Conservation (phyloP, 2,329 filamentous ascomycete genomes). For the Sarocladium strictum region DNA sequence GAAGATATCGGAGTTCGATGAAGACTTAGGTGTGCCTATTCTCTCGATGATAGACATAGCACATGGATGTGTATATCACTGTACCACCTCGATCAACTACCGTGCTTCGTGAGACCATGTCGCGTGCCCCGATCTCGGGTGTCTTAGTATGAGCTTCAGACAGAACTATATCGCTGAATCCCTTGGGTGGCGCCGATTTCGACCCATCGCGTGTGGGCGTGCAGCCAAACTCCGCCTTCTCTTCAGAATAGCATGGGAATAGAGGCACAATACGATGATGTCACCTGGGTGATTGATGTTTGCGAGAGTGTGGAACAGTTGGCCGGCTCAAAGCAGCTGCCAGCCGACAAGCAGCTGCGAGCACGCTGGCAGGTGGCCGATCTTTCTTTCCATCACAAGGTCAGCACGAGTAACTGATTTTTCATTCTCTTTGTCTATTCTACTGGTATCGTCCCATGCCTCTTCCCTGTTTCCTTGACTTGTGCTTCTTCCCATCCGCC, state of each 20-base stretch:
- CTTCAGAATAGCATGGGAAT: no score
- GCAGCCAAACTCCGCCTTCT: no score
- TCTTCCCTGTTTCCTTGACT: neutral
- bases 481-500: neutral
- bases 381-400: neutral
- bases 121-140: neutral
- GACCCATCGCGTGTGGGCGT: no score
- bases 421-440: neutral
- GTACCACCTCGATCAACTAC: no score
- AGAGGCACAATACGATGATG: no score
- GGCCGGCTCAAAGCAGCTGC: neutral
- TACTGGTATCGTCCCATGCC: neutral
- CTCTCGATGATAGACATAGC: slow-evolving; percentile 26
- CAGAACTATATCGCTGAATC: no score
- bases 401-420: neutral
- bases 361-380: neutral
- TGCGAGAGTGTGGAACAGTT: neutral
- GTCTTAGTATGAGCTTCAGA: neutral
- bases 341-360: neutral
- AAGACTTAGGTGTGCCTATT: neutral
- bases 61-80: slow-evolving; percentile 32
- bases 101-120: no score
- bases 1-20: neutral
- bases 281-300: no score
- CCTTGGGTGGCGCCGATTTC: no score